Conservation (phyloP, 805 yeast genomes). For the Saccharomycopsis selenospora region DNA sequence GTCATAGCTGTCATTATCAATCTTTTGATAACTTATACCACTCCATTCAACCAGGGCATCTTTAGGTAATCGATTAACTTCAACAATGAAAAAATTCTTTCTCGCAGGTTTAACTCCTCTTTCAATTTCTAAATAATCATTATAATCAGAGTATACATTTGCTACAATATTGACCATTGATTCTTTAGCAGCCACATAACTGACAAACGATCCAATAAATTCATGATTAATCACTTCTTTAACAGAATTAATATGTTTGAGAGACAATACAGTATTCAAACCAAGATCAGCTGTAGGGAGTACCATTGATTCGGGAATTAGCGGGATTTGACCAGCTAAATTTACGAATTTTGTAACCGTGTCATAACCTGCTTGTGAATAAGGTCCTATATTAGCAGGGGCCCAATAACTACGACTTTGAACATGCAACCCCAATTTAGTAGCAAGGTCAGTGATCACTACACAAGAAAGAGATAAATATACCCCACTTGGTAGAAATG, state of each 20-base stretch:
- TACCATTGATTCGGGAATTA: slow-evolving; percentile 66
- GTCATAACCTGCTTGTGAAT: slow-evolving; percentile 73
- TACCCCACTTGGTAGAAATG: slow-evolving; percentile 35
- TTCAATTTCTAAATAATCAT: neutral
- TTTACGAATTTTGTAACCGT: slow-evolving; percentile 42
- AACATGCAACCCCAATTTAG: slow-evolving; percentile 73
- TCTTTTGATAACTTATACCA: slow-evolving; percentile 45
- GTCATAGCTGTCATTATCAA: slow-evolving; percentile 34
- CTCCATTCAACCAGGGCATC: slow-evolving; percentile 70
- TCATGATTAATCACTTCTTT: slow-evolving; percentile 44
- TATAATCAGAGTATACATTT: neutral
- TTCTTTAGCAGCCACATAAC: slow-evolving; percentile 40
- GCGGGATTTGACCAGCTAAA: slow-evolving; percentile 87
- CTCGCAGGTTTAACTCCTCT: slow-evolving; percentile 5
- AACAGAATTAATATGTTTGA: slow-evolving; percentile 69
- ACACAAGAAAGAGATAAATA: slow-evolving; percentile 56
- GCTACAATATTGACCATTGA: slow-evolving; percentile 28
- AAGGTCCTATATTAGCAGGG: slow-evolving; percentile 96
- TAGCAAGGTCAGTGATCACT: slow-evolving; percentile 28
- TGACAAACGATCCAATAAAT: slow-evolving; percentile 42
- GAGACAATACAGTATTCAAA: slow-evolving; percentile 44
- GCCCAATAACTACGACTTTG: slow-evolving; percentile 97
- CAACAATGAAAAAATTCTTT: slow-evolving; percentile 40
- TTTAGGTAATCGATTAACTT: slow-evolving; percentile 54
- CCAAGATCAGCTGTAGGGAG: slow-evolving; percentile 26